Evolutionary conservation across 108 stramenopile species (phyloP).

Genomic region (Nitzschia sp.): DNA sequence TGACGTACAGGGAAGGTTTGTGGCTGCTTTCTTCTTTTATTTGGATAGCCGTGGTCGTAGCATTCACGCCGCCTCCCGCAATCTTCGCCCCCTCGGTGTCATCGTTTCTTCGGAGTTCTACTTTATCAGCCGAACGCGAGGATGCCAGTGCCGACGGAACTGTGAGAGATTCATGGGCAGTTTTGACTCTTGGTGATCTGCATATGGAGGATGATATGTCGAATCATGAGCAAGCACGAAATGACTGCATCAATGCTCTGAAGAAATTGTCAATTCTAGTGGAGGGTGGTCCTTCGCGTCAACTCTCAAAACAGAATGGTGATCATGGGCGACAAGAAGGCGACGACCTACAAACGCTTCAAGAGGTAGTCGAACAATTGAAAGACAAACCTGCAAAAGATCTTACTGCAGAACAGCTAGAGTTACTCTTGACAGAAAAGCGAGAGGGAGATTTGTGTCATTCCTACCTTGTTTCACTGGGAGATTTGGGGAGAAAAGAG

Average conservation of each 20-base stretch:
- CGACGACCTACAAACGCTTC: not conserved
- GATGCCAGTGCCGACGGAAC: too few species aligned
- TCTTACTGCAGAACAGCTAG: slow-evolving; percentile 22
- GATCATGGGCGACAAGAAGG: too few species aligned
- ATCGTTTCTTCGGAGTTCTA: too few species aligned
- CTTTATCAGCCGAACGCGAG: too few species aligned
- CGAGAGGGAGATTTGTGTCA: not conserved
- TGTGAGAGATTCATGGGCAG: slow-evolving; percentile 22
- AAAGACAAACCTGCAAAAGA: slow-evolving; percentile 21
- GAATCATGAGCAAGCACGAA: slow-evolving; percentile 28
- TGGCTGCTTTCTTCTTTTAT: too few species aligned
- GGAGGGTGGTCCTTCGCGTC: not conserved
- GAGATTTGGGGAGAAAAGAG: slow-evolving; percentile 45
- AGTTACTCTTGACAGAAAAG: slow-evolving; percentile 19
- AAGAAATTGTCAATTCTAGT: slow-evolving; percentile 6
- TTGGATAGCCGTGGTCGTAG: too few species aligned
- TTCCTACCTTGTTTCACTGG: slow-evolving; percentile 45
- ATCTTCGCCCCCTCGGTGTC: too few species aligned
- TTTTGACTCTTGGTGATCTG: slow-evolving; percentile 35
- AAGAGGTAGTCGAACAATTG: not conserved
- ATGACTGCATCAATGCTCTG: slow-evolving; percentile 29
- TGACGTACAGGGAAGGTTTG: too few species aligned
- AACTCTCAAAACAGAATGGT: too few species aligned
- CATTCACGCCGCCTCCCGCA: too few species aligned
- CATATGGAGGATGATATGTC: slow-evolving; percentile 48